A percentile compares a stretch with the other conserved stretches of the same genome.
phyloP scores from a whole-genome alignment of 208 protist species.

The Tritrichomonas musculus region DNA sequence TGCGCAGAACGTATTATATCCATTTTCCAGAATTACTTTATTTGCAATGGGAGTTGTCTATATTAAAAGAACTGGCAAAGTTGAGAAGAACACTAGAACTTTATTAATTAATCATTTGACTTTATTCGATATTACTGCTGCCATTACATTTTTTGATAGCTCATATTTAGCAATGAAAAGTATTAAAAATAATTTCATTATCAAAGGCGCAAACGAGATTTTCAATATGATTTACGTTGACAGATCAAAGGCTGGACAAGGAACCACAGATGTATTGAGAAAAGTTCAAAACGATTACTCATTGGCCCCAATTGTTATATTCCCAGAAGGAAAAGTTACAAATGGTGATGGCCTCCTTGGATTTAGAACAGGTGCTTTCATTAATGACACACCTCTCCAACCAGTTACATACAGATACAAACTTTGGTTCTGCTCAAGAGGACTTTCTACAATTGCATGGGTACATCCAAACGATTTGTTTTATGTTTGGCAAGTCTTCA shows the following conservation, averaged over 20 bases:
- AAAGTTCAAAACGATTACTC: neutral
- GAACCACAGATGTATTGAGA: neutral
- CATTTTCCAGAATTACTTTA: neutral
- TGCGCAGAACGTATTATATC: neutral
- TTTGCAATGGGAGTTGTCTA: neutral
- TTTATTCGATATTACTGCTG: neutral
- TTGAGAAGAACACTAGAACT: neutral
- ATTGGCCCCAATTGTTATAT: neutral
- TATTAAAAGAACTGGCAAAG: neutral
- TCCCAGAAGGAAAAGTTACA: constrained; percentile 29
- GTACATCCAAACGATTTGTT: neutral
- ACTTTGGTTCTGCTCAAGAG: neutral
- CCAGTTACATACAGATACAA: neutral
- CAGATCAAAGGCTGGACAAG: neutral
- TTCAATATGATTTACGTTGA: neutral
- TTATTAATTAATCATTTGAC: neutral
- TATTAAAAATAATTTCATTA: neutral
- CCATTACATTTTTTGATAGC: too few species aligned
- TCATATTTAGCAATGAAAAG: neutral
- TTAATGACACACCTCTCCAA: neutral
- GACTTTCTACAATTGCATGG: neutral
- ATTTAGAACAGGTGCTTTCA: neutral
- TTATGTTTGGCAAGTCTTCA: neutral
- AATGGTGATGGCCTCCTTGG: neutral
- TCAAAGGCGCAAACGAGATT: neutral